Percentiles rank a stretch among this genome's conserved stretches.
Evolutionary conservation across 208 protist genomes (phyloP).

Genomic region (Leptomonas seymouri): DNA sequence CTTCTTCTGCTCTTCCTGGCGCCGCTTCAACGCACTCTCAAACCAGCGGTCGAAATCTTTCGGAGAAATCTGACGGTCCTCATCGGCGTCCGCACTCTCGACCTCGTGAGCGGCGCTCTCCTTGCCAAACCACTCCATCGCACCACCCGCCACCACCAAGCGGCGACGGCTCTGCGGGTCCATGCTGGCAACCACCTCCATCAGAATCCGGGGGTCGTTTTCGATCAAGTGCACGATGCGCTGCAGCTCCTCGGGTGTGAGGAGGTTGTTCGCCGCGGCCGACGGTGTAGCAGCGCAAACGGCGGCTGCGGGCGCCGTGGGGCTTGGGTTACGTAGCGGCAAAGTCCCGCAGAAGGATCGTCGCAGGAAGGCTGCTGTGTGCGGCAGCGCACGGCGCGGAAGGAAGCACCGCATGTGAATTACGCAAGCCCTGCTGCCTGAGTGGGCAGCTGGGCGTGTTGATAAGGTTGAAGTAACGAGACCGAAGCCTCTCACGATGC

Average conservation of each 20-base stretch:
- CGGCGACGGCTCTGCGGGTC: constrained; percentile 75
- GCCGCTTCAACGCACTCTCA: constrained; percentile 73
- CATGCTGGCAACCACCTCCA: constrained; percentile 78
- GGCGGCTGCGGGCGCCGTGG: background rate
- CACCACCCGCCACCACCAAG: constrained; percentile 83
- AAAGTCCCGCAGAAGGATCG: background rate
- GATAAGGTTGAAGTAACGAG: too few species aligned
- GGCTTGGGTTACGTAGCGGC: background rate
- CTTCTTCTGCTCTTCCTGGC: constrained; percentile 52
- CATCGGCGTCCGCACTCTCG: constrained; percentile 78
- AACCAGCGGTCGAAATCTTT: constrained; percentile 94
- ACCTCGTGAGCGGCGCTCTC: constrained; percentile 83
- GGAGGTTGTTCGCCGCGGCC: background rate
- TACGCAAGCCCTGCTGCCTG: background rate
- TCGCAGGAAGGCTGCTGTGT: background rate
- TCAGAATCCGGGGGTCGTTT: constrained; percentile 79
- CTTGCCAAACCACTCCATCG: constrained; percentile 93
- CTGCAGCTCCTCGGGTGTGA: constrained; percentile 58
- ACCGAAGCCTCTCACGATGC: too few species aligned
- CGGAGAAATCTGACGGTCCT: constrained; percentile 81
- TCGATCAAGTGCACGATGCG: constrained; percentile 75
- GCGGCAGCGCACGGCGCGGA: background rate
- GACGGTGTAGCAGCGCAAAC: background rate
- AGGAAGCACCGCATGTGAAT: constrained; percentile 9
- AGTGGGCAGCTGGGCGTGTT: too few species aligned